Conservation (phyloP, 495 filamentous ascomycete species). For the Haplographium delicatum region DNA sequence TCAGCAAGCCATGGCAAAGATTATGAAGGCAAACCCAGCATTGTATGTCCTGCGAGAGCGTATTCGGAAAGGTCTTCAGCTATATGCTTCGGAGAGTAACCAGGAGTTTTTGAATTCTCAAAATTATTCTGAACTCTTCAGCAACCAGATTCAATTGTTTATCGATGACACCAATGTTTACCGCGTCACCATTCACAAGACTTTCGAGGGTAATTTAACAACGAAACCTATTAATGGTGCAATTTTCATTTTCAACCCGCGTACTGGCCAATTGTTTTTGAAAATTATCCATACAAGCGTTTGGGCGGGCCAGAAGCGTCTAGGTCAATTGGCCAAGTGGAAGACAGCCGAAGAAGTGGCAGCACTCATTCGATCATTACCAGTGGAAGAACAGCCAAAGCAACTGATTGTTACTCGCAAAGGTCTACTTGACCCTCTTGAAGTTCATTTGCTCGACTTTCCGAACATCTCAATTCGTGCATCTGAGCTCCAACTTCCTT, state of each 20-base stretch:
- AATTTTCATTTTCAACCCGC: constrained; percentile 99
- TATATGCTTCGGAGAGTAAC: constrained; percentile 98
- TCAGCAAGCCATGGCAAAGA: constrained; percentile 98
- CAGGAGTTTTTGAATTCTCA: constrained; percentile 99
- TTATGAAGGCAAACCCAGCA: constrained; percentile 99
- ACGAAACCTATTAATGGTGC: constrained; percentile 99
- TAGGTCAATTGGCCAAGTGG: constrained; percentile 98
- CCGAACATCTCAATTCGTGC: constrained; percentile 99
- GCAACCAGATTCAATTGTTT: constrained; percentile 97
- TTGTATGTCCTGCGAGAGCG: constrained; percentile 95
- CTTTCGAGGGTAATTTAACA: constrained; percentile 97
- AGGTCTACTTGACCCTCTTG: constrained; percentile 93
- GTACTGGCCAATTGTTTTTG: constrained; percentile 94
- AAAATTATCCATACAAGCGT: constrained; percentile 99
- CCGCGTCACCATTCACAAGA: constrained; percentile 99
- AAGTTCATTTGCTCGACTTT: constrained; percentile 97
- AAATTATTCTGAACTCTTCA: constrained; percentile 99
- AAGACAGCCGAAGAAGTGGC: constrained; percentile 99
- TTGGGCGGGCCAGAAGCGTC: constrained; percentile 98
- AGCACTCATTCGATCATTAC: constrained; percentile 91
- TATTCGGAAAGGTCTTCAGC: constrained; percentile 96
- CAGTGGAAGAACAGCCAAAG: constrained; percentile 98
- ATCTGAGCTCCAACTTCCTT: constrained; percentile 94
- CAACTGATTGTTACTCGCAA: constrained; percentile 98
- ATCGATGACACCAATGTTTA: constrained; percentile 99